These are phyloP conservation scores for Lecanicillium sp. DNA, from an alignment of 2,329 filamentous ascomycete species.

Conservation along the genomic window DNA sequence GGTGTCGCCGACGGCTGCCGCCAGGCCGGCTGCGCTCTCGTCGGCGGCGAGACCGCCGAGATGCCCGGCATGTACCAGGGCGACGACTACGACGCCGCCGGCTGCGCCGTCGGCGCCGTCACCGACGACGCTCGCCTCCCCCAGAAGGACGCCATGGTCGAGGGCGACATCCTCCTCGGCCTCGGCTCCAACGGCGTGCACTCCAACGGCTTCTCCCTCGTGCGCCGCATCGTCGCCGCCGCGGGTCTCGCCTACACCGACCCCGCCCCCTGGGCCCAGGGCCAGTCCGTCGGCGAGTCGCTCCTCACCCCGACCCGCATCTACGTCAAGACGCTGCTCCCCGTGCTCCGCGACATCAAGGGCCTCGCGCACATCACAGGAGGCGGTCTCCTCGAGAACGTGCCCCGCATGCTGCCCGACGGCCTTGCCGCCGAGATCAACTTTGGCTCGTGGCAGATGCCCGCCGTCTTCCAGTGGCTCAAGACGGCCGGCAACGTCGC, in stretches of 20 bases:
- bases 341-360: slow-evolving; percentile 65
- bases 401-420: slow-evolving; percentile 83
- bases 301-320: slow-evolving; percentile 88
- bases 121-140: slow-evolving; percentile 65
- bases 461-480: slow-evolving; percentile 81
- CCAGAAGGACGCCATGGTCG: slow-evolving; percentile 65
- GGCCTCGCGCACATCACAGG: slow-evolving; percentile 97
- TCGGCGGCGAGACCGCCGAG: slow-evolving; percentile 97
- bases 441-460: slow-evolving; percentile 67
- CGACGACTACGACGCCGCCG: slow-evolving; percentile 89
- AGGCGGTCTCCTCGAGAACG: slow-evolving; percentile 86
- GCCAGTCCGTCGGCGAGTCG: slow-evolving; percentile 61
- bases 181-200: slow-evolving; percentile 82
- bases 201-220: slow-evolving; percentile 96
- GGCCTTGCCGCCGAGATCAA: slow-evolving; percentile 77
- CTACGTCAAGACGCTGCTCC: slow-evolving; percentile 79
- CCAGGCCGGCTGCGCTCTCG: slow-evolving; percentile 77
- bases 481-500: slow-evolving; percentile 66
- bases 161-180: slow-evolving; percentile 80
- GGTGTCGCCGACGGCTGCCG: slow-evolving; percentile 85
- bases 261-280: slow-evolving; percentile 67
- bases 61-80: slow-evolving; percentile 93
- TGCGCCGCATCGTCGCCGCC: slow-evolving; percentile 77
- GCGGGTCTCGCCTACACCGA: slow-evolving; percentile 66
- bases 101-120: slow-evolving; percentile 83